Evolutionary conservation across 2,329 filamentous ascomycete species (phyloP), one percentile per base, ranked within the genome.

Genomic region (Lachnum nothofagi): DNA sequence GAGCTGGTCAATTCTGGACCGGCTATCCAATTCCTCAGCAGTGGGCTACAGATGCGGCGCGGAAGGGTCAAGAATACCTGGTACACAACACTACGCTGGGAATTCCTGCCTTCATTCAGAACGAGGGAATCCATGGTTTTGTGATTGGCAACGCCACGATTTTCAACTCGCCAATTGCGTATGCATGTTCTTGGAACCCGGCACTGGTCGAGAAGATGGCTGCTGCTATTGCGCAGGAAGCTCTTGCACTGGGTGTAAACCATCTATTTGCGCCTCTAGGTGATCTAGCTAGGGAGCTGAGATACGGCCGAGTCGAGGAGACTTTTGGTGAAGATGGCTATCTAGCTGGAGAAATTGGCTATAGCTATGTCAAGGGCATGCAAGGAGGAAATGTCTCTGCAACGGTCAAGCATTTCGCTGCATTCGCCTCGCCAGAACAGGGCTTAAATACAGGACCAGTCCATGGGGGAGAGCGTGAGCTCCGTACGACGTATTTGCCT

Each of bases 321-420:
- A 86, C 79, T 0, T 87, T 79, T 60, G 79, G 81, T 24, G 86
- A 89, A 63, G 86, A 89, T 54, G 69, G 77, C 1, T 85, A 77
- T 58, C 71, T 89, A 54, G 67, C 82, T 2, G 85, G 85, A 3
- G 83, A 88, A 61, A 75, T 86, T 48, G 81, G 78, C 1, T 82
- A 86, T 57, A 70, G 74, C 24, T 77, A 77, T 46, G 71, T 81
- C 33, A 75, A 70, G 43, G 80, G 85, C 19, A 69, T 88, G 2
- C 83, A 89, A 63, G 74, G 73, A 10, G 71, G 73, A 27, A 81
- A 82, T 37, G 84, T 88, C 4, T 81, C 79, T 20, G 79, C 85
- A 14, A 88, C 80, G 66, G 81, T 89, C 40, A 90, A 89, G 69
- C 86, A 90, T 63, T 89, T 85, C 63, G 82, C 81, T 10, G 86